Percentiles rank a stretch among this genome's conserved stretches.
phyloP scores from a whole-genome alignment of 345 rosid species.

The Arabis hirsuta region DNA sequence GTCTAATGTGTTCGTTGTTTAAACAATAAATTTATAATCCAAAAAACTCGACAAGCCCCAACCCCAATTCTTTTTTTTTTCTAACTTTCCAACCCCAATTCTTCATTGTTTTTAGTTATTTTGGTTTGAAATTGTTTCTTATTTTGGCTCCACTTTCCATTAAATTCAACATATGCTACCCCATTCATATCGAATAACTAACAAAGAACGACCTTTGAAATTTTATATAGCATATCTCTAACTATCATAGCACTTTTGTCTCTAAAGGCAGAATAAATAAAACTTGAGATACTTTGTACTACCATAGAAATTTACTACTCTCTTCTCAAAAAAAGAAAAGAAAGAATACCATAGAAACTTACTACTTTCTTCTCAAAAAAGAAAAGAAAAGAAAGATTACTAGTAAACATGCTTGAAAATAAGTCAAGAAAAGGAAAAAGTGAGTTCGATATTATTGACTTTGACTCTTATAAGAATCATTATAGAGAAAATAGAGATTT shows the following conservation, averaged over 20 bases:
- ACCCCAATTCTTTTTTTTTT: neutral
- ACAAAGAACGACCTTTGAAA: neutral
- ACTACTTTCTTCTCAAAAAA: slow-evolving; percentile 4
- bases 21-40: neutral
- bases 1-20: neutral
- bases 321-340: neutral
- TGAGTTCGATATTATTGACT: slow-evolving; percentile 19
- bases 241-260: neutral
- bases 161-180: neutral
- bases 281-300: neutral
- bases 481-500: neutral
- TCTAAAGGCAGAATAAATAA: slow-evolving; percentile 3
- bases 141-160: neutral
- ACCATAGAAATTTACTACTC: neutral
- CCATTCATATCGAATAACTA: neutral
- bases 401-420: slow-evolving; percentile 11
- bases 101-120: neutral
- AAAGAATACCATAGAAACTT: neutral
- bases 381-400: neutral
- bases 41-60: neutral
- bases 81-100: neutral
- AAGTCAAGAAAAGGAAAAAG: neutral
- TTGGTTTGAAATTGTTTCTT: neutral
- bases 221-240: neutral
- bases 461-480: neutral